Evolutionary conservation across 1,284 basidiomycete species (phyloP), one percentile per base, ranked within the genome.

Genomic region (Boletus nobilissimus): DNA sequence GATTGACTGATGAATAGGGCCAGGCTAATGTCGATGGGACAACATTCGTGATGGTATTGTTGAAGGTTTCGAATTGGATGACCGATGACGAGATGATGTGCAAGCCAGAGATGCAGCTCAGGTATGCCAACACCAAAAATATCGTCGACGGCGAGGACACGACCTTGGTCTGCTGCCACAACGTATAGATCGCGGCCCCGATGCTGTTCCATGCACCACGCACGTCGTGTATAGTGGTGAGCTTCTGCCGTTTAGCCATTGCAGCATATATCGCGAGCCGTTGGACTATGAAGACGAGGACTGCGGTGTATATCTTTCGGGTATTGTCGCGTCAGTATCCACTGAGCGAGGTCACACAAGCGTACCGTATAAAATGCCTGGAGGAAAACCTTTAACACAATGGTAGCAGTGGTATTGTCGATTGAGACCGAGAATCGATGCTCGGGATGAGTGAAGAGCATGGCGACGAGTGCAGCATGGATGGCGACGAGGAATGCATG

Each of bases 81-180:
- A 84, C 40, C 1, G 83, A 80, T 0, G 83, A 75, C 0, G 82
- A 83, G 36, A 77, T 32, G 26, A 84, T 78, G 48, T 84, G 81
- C 10, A 82, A 34, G 13, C 65, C 64, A 3, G 76, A 65, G 29
- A 82, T 77, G 26, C 62, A 80, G 13, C 32, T 22, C 32, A 81
- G 54, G 32, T 81, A 82, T 16, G 14, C 5, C 46, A 80, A 32
- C 4, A 67, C 65, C 10, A 63, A 5, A 18, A 79, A 5, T 6
- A 80, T 32, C 7, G 57, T 14, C 5, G 5, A 72, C 1, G 63
- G 64, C 10, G 76, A 69, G 3, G 82, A 74, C 0, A 34, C 18
- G 40, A 77, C 22, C 19, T 71, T 75, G 26, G 73, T 72, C 76
- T 83, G 83, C 26, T 77, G 64, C 82, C 80, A 84, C 14, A 84